phyloP scores from a whole-genome alignment of 257 asterid species.

The Fraxinus anomala region DNA sequence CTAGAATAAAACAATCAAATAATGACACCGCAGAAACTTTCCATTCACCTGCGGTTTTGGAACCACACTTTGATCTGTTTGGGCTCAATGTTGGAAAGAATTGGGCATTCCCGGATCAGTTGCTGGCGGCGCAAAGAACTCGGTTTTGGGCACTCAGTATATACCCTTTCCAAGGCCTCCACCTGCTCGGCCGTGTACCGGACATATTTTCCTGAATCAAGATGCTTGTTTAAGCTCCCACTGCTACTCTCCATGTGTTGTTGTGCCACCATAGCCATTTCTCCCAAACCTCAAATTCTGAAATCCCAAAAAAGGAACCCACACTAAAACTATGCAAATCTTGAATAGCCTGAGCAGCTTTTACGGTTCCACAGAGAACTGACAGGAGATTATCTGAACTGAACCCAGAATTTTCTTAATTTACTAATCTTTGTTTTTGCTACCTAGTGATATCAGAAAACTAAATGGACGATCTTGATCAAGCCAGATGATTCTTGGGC shows the following conservation, averaged over 20 bases:
- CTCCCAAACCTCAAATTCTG: background rate
- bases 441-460: constrained; percentile 36
- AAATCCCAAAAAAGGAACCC: background rate
- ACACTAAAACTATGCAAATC: background rate
- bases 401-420: background rate
- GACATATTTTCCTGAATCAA: constrained; percentile 85
- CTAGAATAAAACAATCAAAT: background rate
- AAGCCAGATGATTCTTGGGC: constrained; percentile 48
- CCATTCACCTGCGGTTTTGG: constrained; percentile 77
- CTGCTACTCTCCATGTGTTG: constrained; percentile 83
- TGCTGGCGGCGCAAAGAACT: constrained; percentile 86
- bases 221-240: constrained; percentile 73
- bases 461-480: constrained; percentile 49
- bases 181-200: constrained; percentile 92
- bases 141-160: constrained; percentile 90
- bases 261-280: constrained; percentile 93
- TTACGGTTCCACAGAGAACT: constrained; percentile 15
- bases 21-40: constrained; percentile 6
- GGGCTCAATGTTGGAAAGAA: constrained; percentile 82
- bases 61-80: constrained; percentile 98
- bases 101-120: constrained; percentile 90
- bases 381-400: constrained; percentile 35
- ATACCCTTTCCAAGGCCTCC: constrained; percentile 91
- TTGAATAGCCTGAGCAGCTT: constrained; percentile 23
- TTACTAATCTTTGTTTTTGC: constrained; percentile 11